phyloP scores from a whole-genome alignment of 2,329 filamentous ascomycete genomes.

The Paracoccidioides brasiliensis region DNA sequence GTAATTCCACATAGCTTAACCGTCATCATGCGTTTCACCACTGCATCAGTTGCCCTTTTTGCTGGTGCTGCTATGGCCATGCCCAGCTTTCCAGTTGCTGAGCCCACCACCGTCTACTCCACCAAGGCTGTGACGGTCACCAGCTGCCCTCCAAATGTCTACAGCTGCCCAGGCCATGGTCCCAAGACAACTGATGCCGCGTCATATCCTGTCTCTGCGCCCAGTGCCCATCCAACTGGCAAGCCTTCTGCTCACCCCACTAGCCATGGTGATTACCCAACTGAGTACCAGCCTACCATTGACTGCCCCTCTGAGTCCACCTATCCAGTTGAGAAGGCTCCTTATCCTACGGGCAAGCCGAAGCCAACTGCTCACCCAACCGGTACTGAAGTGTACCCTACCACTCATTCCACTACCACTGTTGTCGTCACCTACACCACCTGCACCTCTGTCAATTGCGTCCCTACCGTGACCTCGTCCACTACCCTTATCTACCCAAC shows the following conservation, averaged over 20 bases:
- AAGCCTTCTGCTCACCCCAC: background rate
- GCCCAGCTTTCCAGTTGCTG: slow-evolving; percentile 15
- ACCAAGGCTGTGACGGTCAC: slow-evolving; percentile 50
- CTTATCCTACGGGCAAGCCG: background rate
- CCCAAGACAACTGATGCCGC: slow-evolving; percentile 4
- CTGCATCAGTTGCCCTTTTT: slow-evolving; percentile 29
- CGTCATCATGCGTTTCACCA: slow-evolving; percentile 34
- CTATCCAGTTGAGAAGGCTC: background rate
- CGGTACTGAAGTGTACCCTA: slow-evolving; percentile 3
- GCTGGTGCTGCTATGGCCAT: slow-evolving; percentile 28
- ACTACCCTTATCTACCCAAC: slow-evolving; percentile 9
- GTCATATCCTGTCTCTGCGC: background rate
- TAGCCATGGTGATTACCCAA: background rate
- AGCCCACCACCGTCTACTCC: slow-evolving; percentile 39
- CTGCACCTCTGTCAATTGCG: slow-evolving; percentile 44
- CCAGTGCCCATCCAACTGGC: slow-evolving; percentile 1
- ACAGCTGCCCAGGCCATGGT: slow-evolving; percentile 40
- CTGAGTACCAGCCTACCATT: background rate
- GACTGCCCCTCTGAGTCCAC: too few species aligned
- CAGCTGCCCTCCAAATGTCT: slow-evolving; percentile 47
- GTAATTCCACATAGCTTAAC: slow-evolving; percentile 1
- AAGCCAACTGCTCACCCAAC: background rate
- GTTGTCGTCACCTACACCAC: slow-evolving; percentile 39
- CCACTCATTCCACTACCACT: slow-evolving; percentile 5
- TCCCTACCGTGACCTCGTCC: slow-evolving; percentile 14